These are phyloP conservation scores for Candida succiphila DNA, from an alignment of 805 yeast species.

Conservation along the genomic window DNA sequence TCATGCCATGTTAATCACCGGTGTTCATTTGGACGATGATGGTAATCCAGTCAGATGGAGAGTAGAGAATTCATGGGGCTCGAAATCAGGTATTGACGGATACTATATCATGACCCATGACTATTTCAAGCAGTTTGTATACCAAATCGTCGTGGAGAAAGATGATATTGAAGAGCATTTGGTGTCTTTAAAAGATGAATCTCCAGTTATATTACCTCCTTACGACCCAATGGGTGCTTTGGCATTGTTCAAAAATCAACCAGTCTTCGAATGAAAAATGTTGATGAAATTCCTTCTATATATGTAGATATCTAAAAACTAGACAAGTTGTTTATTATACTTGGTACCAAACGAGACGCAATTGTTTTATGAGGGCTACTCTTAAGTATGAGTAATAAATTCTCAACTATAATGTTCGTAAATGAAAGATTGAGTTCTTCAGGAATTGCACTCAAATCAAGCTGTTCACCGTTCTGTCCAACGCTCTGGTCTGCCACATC, in stretches of 20 bases:
- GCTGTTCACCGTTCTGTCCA: background rate
- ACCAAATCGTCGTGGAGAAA: slow-evolving; percentile 56
- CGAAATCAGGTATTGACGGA: slow-evolving; percentile 57
- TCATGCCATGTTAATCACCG: slow-evolving; percentile 84
- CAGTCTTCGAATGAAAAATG: too few relatives aligned
- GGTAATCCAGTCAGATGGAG: slow-evolving; percentile 59
- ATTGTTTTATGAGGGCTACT: background rate
- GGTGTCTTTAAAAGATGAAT: slow-evolving; percentile 28
- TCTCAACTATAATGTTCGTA: background rate
- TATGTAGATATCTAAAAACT: background rate
- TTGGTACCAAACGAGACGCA: background rate
- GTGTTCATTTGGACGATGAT: slow-evolving; percentile 58
- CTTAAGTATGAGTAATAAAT: background rate
- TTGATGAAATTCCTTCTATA: too few relatives aligned
- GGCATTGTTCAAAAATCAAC: slow-evolving; percentile 24
- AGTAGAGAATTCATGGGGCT: slow-evolving; percentile 76
- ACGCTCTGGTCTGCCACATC: too few relatives aligned
- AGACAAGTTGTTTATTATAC: background rate
- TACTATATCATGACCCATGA: slow-evolving; percentile 63
- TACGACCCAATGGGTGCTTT: slow-evolving; percentile 80
- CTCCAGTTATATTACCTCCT: slow-evolving; percentile 52
- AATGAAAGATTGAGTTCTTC: background rate
- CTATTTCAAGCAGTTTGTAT: slow-evolving; percentile 67
- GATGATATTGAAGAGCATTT: slow-evolving; percentile 35
- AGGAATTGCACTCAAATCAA: too few relatives aligned